Percentiles rank a stretch among this genome's conserved stretches.
Conservation (phyloP, 768 basidiomycete species). For the Mycena haematopus region DNA sequence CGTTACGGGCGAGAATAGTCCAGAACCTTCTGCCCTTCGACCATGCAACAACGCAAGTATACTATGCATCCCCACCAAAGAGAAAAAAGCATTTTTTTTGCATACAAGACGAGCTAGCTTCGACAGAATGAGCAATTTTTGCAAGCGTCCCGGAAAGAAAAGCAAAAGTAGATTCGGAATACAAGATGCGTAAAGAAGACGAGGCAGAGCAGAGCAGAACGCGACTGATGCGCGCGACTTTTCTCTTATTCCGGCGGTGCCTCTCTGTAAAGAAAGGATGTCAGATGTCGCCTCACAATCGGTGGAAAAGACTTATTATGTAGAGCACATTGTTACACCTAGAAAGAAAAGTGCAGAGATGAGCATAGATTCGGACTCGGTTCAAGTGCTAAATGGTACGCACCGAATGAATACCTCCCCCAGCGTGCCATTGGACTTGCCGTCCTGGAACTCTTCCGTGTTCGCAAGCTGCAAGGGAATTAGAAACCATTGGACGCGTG, state of each 20-base stretch:
- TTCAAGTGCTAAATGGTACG: slow-evolving; percentile 35
- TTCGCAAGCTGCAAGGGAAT: slow-evolving; percentile 82
- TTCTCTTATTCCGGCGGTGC: slow-evolving; percentile 58
- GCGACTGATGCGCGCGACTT: slow-evolving; percentile 10
- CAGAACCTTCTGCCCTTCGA: background rate
- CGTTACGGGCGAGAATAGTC: background rate
- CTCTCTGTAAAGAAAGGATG: slow-evolving; percentile 65
- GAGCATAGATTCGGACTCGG: slow-evolving; percentile 20
- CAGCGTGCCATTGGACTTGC: slow-evolving; percentile 92
- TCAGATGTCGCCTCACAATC: slow-evolving; percentile 23
- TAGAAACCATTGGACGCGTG: background rate
- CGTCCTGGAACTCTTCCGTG: slow-evolving; percentile 97
- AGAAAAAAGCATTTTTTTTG: too few species aligned
- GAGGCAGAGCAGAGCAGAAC: background rate
- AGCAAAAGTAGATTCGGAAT: slow-evolving; percentile 6
- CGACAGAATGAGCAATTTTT: background rate
- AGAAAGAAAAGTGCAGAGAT: slow-evolving; percentile 21
- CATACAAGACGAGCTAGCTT: too few species aligned
- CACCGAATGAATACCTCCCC: slow-evolving; percentile 99
- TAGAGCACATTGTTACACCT: slow-evolving; percentile 97
- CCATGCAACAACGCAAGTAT: too few species aligned
- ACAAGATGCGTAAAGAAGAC: slow-evolving; percentile 6
- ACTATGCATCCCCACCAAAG: too few species aligned
- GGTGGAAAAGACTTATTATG: slow-evolving; percentile 72
- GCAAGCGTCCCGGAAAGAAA: background rate